Evolutionary conservation across 148 eudicot genomes (phyloP).

Genomic region (Heliamphora exappendiculata): DNA sequence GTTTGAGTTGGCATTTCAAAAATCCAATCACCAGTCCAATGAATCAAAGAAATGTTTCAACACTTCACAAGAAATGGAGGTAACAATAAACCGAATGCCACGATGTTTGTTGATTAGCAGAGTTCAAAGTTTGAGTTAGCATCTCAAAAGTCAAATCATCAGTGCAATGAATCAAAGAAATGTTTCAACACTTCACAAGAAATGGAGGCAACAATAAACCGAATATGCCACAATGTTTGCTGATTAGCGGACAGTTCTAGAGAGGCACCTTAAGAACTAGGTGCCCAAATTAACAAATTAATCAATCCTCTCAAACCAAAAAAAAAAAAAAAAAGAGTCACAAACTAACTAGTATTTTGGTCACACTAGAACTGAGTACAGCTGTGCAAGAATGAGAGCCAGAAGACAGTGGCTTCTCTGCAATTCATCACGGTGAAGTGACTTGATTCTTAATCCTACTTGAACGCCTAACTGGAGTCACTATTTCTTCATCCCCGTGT

Average conservation of each 20-base stretch:
- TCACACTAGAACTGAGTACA: not conserved
- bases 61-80: not conserved
- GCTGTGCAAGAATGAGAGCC: not conserved
- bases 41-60: not conserved
- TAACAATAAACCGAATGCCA: too few species aligned
- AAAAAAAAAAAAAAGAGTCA: too few species aligned
- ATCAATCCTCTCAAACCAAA: not conserved
- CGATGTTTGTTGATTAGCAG: too few species aligned
- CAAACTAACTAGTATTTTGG: not conserved
- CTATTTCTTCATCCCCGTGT: conserved; percentile 55
- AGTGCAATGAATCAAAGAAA: not conserved
- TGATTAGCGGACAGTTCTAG: not conserved
- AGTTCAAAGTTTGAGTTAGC: too few species aligned
- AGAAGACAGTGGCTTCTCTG: not conserved
- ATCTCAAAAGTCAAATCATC: too few species aligned
- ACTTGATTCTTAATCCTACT: conserved; percentile 71
- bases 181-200: not conserved
- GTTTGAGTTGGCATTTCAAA: too few species aligned
- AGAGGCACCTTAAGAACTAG: conserved; percentile 1
- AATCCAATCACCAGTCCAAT: too few species aligned
- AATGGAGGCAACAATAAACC: not conserved
- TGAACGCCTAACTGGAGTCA: conserved; percentile 91
- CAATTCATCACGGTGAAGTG: conserved; percentile 37
- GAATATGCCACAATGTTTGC: too few species aligned
- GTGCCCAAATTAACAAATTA: not conserved